Evolutionary conservation across 352 stramenopile genomes (phyloP).

Genomic region (Phytophthora colocasiae): DNA sequence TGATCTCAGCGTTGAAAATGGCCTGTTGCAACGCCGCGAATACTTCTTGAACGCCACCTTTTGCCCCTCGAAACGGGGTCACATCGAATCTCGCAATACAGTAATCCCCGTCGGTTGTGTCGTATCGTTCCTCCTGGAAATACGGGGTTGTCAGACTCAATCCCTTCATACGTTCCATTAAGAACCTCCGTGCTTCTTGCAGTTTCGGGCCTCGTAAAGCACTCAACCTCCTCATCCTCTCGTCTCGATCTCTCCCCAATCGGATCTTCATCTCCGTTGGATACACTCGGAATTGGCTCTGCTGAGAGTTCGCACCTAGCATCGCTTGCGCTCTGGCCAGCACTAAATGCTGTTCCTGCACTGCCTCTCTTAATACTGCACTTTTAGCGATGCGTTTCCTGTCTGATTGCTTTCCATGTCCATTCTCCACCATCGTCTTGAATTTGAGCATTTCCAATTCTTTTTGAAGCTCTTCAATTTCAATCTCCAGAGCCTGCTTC

Average conservation of each 20-base stretch:
- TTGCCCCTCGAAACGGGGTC: slow-evolving; percentile 49
- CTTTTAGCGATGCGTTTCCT: slow-evolving; percentile 18
- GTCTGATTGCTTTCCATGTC: slow-evolving; percentile 16
- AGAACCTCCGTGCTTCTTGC: slow-evolving; percentile 36
- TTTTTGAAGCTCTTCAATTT: slow-evolving; percentile 43
- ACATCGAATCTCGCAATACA: slow-evolving; percentile 65
- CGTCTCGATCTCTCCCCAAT: slow-evolving; percentile 33
- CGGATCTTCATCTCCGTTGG: slow-evolving; percentile 46
- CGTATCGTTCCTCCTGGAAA: slow-evolving; percentile 54
- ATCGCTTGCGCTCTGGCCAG: slow-evolving; percentile 41
- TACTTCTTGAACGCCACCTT: slow-evolving; percentile 49
- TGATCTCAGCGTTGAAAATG: slow-evolving; percentile 71
- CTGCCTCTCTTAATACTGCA: slow-evolving; percentile 33
- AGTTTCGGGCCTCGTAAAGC: slow-evolving; percentile 42
- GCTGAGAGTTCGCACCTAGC: slow-evolving; percentile 31
- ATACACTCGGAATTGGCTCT: slow-evolving; percentile 34
- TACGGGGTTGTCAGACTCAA: slow-evolving; percentile 37
- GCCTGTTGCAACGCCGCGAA: slow-evolving; percentile 59
- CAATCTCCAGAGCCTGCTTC: slow-evolving; percentile 34
- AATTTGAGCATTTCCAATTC: slow-evolving; percentile 49
- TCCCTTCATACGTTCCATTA: slow-evolving; percentile 36
- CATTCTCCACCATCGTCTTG: slow-evolving; percentile 29
- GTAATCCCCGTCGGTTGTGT: slow-evolving; percentile 53
- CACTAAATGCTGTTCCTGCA: slow-evolving; percentile 47
- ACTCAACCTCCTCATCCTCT: slow-evolving; percentile 37